Conservation (phyloP, 768 basidiomycete genomes). For the Rickenella mellea region DNA sequence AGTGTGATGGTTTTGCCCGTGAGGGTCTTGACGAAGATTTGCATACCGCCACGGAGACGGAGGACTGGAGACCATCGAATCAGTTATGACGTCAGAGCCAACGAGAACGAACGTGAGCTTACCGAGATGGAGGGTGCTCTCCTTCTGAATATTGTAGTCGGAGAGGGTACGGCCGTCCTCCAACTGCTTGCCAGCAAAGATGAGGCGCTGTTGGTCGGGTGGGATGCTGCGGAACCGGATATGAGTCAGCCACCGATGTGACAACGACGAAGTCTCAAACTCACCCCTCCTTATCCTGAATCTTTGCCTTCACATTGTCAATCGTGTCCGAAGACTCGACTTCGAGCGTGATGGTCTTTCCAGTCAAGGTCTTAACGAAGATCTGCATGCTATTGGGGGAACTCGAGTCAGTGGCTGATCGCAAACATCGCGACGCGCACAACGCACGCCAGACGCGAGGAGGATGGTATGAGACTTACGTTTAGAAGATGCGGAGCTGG, state of each 20-base stretch:
- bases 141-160: conserved; percentile 62
- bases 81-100: conserved; percentile 15
- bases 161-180: conserved; percentile 74
- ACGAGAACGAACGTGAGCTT: background rate
- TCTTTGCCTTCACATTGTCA: conserved; percentile 71
- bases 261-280: conserved; percentile 11
- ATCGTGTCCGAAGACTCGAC: conserved; percentile 66
- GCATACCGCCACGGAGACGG: conserved; percentile 85
- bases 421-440: too few relatives aligned
- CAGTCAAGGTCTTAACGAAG: conserved; percentile 52
- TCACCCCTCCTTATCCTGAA: conserved; percentile 82
- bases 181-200: conserved; percentile 78
- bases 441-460: too few relatives aligned
- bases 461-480: too few relatives aligned
- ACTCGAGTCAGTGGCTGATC: too few relatives aligned
- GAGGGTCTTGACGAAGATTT: conserved; percentile 82
- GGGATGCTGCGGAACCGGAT: conserved; percentile 40
- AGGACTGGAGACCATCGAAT: conserved; percentile 45
- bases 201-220: conserved; percentile 70
- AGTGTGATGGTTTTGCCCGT: conserved; percentile 91
- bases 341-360: conserved; percentile 73
- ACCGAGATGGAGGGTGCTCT: conserved; percentile 57
- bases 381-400: conserved; percentile 51
- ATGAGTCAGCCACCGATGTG: conserved; percentile 37
- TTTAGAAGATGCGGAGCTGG: too few relatives aligned